phyloP scores from a whole-genome alignment of 1,139 yeast species.

The Suhomyces terraborum region DNA sequence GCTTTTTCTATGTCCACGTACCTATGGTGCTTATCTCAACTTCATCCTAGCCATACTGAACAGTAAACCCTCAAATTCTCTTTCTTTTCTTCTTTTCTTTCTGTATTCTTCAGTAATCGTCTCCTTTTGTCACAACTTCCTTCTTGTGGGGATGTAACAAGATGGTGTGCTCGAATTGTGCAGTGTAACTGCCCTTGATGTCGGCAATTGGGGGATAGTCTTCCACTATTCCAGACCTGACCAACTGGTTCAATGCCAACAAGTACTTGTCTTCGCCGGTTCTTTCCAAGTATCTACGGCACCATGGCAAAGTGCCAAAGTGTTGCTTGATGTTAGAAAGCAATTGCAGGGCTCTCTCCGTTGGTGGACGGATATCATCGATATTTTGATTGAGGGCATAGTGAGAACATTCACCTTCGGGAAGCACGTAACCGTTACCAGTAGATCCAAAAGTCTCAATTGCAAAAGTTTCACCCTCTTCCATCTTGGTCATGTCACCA shows the following conservation, averaged over 20 bases:
- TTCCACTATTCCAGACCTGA: conserved; percentile 80
- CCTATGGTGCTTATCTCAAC: too few species aligned
- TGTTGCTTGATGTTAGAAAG: conserved; percentile 69
- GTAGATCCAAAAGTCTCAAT: conserved; percentile 98
- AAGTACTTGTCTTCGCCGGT: conserved; percentile 90
- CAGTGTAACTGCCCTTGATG: conserved; percentile 83
- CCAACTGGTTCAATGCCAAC: conserved; percentile 84
- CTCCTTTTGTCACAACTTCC: conserved; percentile 94
- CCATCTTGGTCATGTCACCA: conserved; percentile 95
- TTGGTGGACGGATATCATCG: conserved; percentile 46
- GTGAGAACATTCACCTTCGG: conserved; percentile 93
- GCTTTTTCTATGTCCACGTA: too few species aligned
- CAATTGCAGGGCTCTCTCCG: conserved; percentile 69
- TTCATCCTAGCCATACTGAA: too few species aligned
- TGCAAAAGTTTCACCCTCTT: conserved; percentile 97
- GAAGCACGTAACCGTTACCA: conserved; percentile 86
- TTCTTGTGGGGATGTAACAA: conserved; percentile 87
- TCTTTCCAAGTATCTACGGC: conserved; percentile 91
- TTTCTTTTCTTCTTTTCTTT: not conserved
- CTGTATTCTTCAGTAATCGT: conserved; percentile 78
- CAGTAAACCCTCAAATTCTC: too few species aligned
- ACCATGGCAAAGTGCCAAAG: conserved; percentile 95
- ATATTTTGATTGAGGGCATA: conserved; percentile 66
- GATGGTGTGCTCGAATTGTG: conserved; percentile 94
- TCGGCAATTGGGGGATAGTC: conserved; percentile 98